Percentiles rank a stretch among this genome's conserved stretches.
phyloP scores from a whole-genome alignment of 805 yeast genomes.

The Schwanniomyces polymorphus region DNA sequence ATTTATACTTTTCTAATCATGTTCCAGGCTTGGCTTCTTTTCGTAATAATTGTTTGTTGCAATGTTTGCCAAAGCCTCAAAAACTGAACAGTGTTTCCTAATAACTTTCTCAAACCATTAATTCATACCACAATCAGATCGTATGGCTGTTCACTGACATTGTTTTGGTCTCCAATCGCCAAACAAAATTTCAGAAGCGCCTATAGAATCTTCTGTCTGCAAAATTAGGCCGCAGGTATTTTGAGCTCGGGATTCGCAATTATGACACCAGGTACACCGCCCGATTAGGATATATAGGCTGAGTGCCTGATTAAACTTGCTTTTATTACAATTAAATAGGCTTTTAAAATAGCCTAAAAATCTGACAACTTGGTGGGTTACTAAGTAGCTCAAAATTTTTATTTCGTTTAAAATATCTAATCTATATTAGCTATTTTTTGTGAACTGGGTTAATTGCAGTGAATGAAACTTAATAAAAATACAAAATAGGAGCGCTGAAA shows the following conservation, averaged over 20 bases:
- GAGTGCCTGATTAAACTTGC: background rate
- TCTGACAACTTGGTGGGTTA: background rate
- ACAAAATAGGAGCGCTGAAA: background rate
- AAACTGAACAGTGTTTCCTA: background rate
- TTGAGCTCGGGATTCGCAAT: background rate
- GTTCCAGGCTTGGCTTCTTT: background rate
- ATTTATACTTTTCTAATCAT: background rate
- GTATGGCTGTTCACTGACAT: background rate
- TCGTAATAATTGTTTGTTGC: background rate
- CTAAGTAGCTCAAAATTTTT: no score
- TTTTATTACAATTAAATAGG: background rate
- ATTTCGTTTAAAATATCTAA: no score
- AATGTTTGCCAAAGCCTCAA: background rate
- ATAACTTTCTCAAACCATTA: background rate
- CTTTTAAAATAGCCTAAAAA: background rate
- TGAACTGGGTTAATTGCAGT: no score
- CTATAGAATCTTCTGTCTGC: background rate
- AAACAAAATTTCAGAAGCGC: background rate
- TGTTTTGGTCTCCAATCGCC: background rate
- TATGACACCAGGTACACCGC: background rate
- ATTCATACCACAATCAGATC: background rate
- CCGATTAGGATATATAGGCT: background rate
- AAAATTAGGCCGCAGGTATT: background rate
- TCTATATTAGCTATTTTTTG: no score
- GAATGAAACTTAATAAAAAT: no score